Conservation (phyloP, 495 filamentous ascomycete genomes). For the Aspergillus baeticus region DNA sequence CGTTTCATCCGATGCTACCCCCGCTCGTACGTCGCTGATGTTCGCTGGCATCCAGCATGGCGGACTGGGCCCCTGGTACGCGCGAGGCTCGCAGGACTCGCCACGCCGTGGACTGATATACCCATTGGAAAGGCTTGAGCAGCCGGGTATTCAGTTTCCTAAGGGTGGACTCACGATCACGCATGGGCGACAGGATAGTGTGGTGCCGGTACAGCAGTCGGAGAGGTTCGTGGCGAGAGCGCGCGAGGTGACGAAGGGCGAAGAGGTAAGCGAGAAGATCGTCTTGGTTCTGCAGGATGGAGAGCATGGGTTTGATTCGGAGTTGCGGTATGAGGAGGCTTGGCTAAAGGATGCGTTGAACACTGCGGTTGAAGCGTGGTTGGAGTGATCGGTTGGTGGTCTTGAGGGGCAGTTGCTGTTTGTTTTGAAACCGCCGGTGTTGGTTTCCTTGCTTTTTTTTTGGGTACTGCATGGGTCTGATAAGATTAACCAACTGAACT, state of each 20-base stretch:
- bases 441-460: too few relatives aligned
- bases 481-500: too few relatives aligned
- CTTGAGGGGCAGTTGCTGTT: too few relatives aligned
- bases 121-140: neutral
- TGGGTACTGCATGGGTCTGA: too few relatives aligned
- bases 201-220: neutral
- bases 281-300: neutral
- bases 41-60: slow-evolving; percentile 1
- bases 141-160: neutral
- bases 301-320: slow-evolving; percentile 3
- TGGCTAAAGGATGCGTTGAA: neutral
- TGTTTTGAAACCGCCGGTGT: too few relatives aligned
- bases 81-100: neutral
- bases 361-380: neutral
- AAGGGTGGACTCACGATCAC: neutral
- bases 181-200: slow-evolving; percentile 9
- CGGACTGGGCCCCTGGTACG: neutral
- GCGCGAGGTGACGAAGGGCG: neutral
- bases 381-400: neutral
- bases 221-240: neutral
- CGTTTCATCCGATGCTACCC: neutral
- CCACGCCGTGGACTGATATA: neutral
- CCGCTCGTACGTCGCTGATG: neutral
- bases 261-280: neutral
- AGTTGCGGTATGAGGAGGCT: neutral